Evolutionary conservation across 495 filamentous ascomycete genomes (phyloP).

Genomic region (Hyphodiscus hymeniophilus): DNA sequence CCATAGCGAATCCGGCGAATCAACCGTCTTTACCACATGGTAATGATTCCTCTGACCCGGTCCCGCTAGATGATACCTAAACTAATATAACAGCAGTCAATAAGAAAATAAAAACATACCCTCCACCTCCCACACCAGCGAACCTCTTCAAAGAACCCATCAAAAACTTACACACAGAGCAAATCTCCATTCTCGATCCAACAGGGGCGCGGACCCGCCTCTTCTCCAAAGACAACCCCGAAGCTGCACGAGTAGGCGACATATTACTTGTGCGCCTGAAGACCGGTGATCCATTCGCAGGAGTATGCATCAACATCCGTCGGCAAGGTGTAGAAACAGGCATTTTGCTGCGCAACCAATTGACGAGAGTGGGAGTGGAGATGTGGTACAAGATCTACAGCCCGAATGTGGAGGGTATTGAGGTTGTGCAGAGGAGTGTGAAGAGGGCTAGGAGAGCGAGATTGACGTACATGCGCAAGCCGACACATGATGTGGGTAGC

Average conservation of each 20-base stretch:
- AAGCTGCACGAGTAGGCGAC: constrained; percentile 72
- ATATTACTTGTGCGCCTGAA: constrained; percentile 75
- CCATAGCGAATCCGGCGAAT: constrained; percentile 11
- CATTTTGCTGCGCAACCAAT: constrained; percentile 72
- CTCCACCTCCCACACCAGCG: constrained; percentile 36
- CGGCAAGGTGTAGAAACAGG: constrained; percentile 78
- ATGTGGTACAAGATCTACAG: constrained; percentile 95
- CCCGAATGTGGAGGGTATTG: constrained; percentile 81
- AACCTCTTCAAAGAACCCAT: constrained; percentile 51
- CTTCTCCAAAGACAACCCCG: constrained; percentile 66
- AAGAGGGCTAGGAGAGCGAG: constrained; percentile 83
- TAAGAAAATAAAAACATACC: constrained; percentile 45
- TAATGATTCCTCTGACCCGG: constrained; percentile 11
- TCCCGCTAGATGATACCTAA: not conserved
- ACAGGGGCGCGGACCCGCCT: constrained; percentile 71
- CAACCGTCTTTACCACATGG: constrained; percentile 18
- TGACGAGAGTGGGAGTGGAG: constrained; percentile 84
- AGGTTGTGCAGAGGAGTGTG: constrained; percentile 78
- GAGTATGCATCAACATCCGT: constrained; percentile 77
- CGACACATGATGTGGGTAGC: constrained; percentile 41
- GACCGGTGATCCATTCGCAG: constrained; percentile 82
- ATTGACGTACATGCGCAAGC: constrained; percentile 84
- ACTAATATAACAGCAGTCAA: constrained; percentile 8
- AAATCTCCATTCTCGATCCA: constrained; percentile 71
- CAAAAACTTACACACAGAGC: constrained; percentile 47